phyloP scores from a whole-genome alignment of 192 early-diverging fungal species.

The Helicostylum pulchrum region DNA sequence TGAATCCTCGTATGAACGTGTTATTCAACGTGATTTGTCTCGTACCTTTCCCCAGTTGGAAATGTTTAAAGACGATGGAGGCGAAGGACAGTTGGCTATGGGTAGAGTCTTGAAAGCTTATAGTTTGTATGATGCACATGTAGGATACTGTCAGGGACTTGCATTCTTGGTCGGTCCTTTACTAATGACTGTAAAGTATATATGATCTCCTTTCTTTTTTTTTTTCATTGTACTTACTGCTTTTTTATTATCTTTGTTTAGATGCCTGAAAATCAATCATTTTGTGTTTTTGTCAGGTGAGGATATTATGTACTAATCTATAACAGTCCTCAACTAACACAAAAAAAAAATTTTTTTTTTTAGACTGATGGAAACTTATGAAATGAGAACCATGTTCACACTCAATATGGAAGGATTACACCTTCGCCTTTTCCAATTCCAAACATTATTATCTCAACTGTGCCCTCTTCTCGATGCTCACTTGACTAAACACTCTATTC shows the following conservation, averaged over 20 bases:
- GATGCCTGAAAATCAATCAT: conserved; percentile 93
- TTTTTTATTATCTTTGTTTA: conserved; percentile 22
- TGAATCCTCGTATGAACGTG: conserved; percentile 70
- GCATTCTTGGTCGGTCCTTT: conserved; percentile 91
- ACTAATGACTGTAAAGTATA: conserved; percentile 71
- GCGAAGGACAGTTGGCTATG: conserved; percentile 83
- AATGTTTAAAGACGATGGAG: conserved; percentile 76
- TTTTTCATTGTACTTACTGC: conserved; percentile 1
- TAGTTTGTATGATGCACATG: conserved; percentile 85
- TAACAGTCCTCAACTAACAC: not conserved
- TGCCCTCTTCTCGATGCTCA: conserved; percentile 76
- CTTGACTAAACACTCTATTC: conserved; percentile 67
- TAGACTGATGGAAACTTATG: conserved; percentile 87
- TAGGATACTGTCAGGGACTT: conserved; percentile 97
- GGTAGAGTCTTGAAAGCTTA: conserved; percentile 92
- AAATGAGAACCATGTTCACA: conserved; percentile 90
- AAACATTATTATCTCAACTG: conserved; percentile 69
- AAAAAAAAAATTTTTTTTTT: conserved; percentile 20
- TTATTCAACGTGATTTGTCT: conserved; percentile 88
- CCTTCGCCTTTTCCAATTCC: conserved; percentile 84
- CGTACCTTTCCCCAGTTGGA: conserved; percentile 89
- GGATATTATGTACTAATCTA: not conserved
- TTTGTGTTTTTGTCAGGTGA: conserved; percentile 81
- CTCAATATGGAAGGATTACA: conserved; percentile 94
- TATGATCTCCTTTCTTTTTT: too few relatives aligned